Evolutionary conservation across 1,139 yeast genomes (phyloP).

Genomic region (Yamadazyma membranifaciens): DNA sequence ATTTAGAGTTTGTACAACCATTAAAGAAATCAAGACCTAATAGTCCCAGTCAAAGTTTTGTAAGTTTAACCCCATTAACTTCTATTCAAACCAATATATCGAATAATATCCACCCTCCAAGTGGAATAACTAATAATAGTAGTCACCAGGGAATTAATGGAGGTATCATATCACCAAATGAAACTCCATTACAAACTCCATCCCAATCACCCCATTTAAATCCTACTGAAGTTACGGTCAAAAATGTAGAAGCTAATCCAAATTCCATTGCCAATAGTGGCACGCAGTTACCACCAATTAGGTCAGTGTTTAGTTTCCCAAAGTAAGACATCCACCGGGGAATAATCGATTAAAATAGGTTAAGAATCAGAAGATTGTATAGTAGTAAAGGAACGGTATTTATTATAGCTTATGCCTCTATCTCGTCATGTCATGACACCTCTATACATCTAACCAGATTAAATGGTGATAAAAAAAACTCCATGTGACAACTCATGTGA

Average conservation of each 20-base stretch:
- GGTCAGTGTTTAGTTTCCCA: conserved; percentile 31
- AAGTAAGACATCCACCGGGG: too few species aligned
- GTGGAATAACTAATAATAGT: neutral
- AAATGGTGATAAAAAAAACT: too few species aligned
- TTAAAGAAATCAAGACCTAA: conserved; percentile 42
- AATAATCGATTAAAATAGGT: neutral
- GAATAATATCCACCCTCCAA: neutral
- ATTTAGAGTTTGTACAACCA: conserved; percentile 17
- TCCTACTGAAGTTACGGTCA: conserved; percentile 16
- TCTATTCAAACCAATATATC: neutral
- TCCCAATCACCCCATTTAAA: conserved; percentile 34
- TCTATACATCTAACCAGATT: too few species aligned
- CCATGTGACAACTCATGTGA: too few species aligned
- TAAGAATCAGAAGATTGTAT: neutral
- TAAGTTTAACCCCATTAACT: conserved; percentile 10
- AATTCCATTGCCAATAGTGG: conserved; percentile 40
- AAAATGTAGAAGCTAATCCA: conserved; percentile 20
- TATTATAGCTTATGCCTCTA: neutral
- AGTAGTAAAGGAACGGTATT: conserved; percentile 2
- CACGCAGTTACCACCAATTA: conserved; percentile 44
- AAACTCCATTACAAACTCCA: conserved; percentile 38
- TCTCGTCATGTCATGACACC: neutral
- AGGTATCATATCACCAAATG: conserved; percentile 29
- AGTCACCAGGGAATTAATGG: too few species aligned
- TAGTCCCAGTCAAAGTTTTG: conserved; percentile 28